phyloP scores from a whole-genome alignment of 306 rosid species.

The Vicia villosa region DNA sequence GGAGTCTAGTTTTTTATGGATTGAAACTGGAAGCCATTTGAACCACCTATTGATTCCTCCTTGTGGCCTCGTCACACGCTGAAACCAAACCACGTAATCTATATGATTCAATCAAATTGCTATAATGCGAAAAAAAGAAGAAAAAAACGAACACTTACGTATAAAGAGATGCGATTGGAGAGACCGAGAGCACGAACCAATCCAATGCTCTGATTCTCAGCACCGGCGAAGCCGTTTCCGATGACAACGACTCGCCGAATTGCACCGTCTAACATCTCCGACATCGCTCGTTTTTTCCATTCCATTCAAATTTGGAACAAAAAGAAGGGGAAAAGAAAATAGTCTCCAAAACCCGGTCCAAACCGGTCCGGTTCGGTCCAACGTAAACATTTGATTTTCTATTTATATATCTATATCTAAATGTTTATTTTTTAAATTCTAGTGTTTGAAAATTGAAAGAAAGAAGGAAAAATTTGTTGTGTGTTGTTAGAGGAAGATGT shows the following conservation, averaged over 20 bases:
- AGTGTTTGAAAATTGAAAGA: background rate
- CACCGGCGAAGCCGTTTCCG: constrained; percentile 87
- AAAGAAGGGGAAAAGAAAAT: background rate
- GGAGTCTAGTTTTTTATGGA: constrained; percentile 57
- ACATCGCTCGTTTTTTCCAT: constrained; percentile 42
- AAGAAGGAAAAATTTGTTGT: background rate
- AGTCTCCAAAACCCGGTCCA: background rate
- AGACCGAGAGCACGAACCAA: constrained; percentile 87
- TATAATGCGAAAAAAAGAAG: background rate
- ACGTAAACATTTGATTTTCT: background rate
- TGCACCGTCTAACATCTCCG: constrained; percentile 59
- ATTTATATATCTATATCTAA: no score
- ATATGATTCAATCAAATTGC: background rate
- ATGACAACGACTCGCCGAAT: constrained; percentile 71
- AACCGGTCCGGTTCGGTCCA: background rate
- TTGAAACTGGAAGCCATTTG: constrained; percentile 83
- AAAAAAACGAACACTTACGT: constrained; percentile 48
- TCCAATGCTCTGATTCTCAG: constrained; percentile 90
- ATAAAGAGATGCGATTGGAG: constrained; percentile 55
- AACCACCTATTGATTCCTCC: constrained; percentile 84
- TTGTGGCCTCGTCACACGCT: constrained; percentile 86
- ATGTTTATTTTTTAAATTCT: background rate
- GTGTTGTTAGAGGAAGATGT: constrained; percentile 53
- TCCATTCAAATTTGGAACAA: constrained; percentile 19
- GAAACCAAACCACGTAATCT: background rate